These are phyloP conservation scores for Wickerhamiella pararugosa DNA, from an alignment of 1,139 yeast genomes.

Conservation along the genomic window DNA sequence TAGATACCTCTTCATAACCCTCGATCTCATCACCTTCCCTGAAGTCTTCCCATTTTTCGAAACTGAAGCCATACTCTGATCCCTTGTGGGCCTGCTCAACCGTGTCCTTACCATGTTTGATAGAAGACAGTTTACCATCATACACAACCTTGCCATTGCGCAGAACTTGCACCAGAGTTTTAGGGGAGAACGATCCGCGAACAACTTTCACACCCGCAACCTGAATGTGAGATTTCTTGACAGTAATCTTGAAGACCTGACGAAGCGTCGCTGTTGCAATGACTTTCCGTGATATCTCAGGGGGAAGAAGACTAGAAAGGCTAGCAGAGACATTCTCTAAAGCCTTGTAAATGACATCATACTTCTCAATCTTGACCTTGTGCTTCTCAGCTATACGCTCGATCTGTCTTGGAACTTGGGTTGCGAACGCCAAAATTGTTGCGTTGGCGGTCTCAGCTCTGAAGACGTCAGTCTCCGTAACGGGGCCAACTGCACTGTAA, in stretches of 20 bases:
- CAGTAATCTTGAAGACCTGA: constrained; percentile 55
- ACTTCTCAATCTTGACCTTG: constrained; percentile 48
- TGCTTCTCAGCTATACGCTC: constrained; percentile 42
- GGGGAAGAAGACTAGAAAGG: constrained; percentile 46
- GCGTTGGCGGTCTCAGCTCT: constrained; percentile 70
- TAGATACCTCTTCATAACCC: constrained; percentile 53
- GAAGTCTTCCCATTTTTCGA: constrained; percentile 49
- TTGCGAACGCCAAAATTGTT: constrained; percentile 62
- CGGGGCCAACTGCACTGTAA: constrained; percentile 68
- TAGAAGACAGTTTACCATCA: constrained; percentile 54
- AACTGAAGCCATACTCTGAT: constrained; percentile 75
- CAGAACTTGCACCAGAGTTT: constrained; percentile 46
- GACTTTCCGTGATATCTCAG: constrained; percentile 52
- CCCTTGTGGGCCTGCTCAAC: constrained; percentile 69
- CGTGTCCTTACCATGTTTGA: constrained; percentile 76
- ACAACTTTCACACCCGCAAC: constrained; percentile 86
- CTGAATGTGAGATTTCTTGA: constrained; percentile 33
- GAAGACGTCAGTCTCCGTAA: constrained; percentile 69
- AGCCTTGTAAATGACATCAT: constrained; percentile 73
- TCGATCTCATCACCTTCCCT: constrained; percentile 64
- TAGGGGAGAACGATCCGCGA: constrained; percentile 50
- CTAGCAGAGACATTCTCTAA: constrained; percentile 68
- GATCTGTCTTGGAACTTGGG: constrained; percentile 52
- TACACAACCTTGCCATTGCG: constrained; percentile 40
- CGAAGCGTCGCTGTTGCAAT: constrained; percentile 56